Conservation (phyloP, 176 grass and related monocot species). For the Olyra latifolia region DNA sequence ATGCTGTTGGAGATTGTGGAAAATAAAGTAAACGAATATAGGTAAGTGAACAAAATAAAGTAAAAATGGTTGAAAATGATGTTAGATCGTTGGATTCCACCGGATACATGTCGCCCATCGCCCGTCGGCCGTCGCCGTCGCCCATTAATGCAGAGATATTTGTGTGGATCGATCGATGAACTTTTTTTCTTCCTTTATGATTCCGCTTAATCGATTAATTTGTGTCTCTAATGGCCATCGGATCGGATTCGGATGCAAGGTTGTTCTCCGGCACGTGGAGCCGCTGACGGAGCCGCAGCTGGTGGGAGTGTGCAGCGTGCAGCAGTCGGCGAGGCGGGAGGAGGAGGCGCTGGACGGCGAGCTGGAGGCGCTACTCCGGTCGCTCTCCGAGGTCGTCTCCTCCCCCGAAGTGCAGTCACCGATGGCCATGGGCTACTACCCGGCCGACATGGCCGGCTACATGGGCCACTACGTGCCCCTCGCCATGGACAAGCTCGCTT, state of each 20-base stretch:
- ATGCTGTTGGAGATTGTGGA: no score
- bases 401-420: constrained; percentile 24
- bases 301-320: constrained; percentile 32
- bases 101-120: no score
- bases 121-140: no score
- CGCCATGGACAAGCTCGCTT: constrained; percentile 55
- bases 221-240: no score
- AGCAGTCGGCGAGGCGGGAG: constrained; percentile 46
- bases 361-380: constrained; percentile 42
- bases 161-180: no score
- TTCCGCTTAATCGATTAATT: no score
- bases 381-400: constrained; percentile 51
- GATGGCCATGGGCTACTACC: not conserved
- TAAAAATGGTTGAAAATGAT: no score
- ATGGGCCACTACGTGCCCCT: constrained; percentile 41
- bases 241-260: not conserved
- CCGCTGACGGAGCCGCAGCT: constrained; percentile 56
- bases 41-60: no score
- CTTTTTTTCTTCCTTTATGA: no score
- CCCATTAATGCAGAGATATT: no score
- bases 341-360: constrained; percentile 51
- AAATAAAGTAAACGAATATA: no score
- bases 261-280: constrained; percentile 49
- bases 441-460: constrained; percentile 34
- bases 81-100: no score